phyloP scores from a whole-genome alignment of 257 asterid genomes.

The Solanum boliviense region DNA sequence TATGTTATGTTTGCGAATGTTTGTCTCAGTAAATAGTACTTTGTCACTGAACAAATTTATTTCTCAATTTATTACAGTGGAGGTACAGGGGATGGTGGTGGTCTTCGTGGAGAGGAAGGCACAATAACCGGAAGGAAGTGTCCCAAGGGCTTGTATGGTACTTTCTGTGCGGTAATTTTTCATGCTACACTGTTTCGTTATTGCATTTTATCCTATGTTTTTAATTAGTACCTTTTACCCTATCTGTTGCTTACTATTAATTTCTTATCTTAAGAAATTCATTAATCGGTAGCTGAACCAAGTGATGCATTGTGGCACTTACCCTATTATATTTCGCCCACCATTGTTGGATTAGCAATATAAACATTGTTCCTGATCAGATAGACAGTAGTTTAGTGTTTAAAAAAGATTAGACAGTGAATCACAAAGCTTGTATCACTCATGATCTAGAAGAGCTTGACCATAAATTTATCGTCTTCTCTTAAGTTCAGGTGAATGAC shows the following conservation, averaged over 20 bases:
- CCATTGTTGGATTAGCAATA: not conserved
- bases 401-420: not conserved
- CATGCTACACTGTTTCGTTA: not conserved
- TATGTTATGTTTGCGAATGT: not conserved
- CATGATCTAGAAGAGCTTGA: not conserved
- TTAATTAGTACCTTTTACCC: not conserved
- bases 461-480: not conserved
- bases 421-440: not conserved
- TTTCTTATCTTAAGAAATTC: not conserved
- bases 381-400: not conserved
- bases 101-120: constrained; percentile 73
- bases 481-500: not conserved
- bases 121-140: constrained; percentile 84
- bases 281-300: not conserved
- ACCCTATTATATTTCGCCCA: not conserved
- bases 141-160: constrained; percentile 89
- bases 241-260: not conserved
- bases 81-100: constrained; percentile 69
- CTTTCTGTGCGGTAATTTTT: constrained; percentile 77
- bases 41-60: constrained; percentile 10
- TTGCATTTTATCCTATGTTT: not conserved
- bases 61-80: constrained; percentile 48
- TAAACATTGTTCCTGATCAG: not conserved
- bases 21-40: not conserved
- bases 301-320: not conserved